Evolutionary conservation across 1,284 basidiomycete species (phyloP).

Genomic region (Cutaneotrichosporon mucoides): DNA sequence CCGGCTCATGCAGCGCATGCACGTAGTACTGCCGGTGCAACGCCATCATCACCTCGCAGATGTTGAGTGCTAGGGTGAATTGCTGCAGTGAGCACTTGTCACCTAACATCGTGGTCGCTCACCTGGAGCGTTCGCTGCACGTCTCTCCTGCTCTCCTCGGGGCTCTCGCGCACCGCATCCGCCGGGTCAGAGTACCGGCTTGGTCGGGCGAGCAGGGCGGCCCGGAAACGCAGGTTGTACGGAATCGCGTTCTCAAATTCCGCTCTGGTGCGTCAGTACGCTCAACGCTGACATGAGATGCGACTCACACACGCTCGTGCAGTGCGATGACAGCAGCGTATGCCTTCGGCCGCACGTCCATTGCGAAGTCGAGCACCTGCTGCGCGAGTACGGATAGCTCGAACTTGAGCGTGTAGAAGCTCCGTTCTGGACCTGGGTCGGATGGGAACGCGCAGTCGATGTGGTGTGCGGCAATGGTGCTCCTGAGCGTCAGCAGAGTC

Average conservation of each 20-base stretch:
- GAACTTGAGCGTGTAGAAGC: conserved; percentile 25
- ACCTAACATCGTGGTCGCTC: conserved; percentile 14
- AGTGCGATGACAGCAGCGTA: conserved; percentile 14
- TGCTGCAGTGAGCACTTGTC: conserved; percentile 10
- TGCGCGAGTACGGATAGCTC: conserved; percentile 15
- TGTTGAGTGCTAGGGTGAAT: conserved; percentile 24
- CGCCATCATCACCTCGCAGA: conserved; percentile 24
- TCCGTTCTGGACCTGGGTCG: not conserved
- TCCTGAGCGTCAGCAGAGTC: conserved; percentile 15
- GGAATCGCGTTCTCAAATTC: conserved; percentile 24
- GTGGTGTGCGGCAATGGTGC: conserved; percentile 13
- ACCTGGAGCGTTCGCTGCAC: conserved; percentile 23
- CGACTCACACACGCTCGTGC: conserved; percentile 5
- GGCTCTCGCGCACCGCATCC: conserved; percentile 13
- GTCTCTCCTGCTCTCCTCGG: conserved; percentile 17
- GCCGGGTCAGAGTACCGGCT: conserved; percentile 17
- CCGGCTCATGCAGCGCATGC: conserved; percentile 20
- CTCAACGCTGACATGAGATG: conserved; percentile 6
- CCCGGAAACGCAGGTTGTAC: conserved; percentile 21
- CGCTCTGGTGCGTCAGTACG: no score
- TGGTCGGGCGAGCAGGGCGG: conserved; percentile 18
- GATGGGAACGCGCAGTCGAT: conserved; percentile 21
- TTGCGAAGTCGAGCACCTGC: conserved; percentile 14
- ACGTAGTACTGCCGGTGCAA: conserved; percentile 30
- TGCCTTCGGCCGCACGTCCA: conserved; percentile 8